These are phyloP conservation scores for Fusarium sarcochroum DNA, from an alignment of 2,329 filamentous ascomycete species.

Conservation along the genomic window DNA sequence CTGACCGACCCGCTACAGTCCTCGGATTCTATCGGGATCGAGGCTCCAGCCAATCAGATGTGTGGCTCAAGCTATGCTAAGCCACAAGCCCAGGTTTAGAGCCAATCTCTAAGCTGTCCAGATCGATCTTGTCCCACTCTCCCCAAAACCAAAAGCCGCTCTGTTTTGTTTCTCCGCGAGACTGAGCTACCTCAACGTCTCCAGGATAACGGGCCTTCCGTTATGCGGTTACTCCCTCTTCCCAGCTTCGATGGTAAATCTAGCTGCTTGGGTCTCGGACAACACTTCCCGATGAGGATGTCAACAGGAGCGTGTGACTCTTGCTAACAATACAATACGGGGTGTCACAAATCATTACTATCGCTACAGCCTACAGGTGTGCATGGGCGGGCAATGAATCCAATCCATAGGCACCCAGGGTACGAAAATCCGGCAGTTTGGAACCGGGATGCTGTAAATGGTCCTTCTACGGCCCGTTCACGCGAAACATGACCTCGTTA, in stretches of 20 bases:
- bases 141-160: constrained; percentile 16
- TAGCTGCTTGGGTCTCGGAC: constrained; percentile 12
- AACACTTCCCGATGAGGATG: constrained; percentile 13
- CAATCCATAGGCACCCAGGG: constrained; percentile 13
- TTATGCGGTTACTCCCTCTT: constrained; percentile 6
- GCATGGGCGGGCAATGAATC: constrained; percentile 15
- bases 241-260: constrained; percentile 7
- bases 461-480: constrained; percentile 5
- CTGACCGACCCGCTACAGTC: constrained; percentile 43
- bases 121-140: constrained; percentile 39
- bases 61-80: constrained; percentile 34
- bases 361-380: not conserved
- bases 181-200: constrained; percentile 10
- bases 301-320: constrained; percentile 1
- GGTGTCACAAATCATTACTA: not conserved
- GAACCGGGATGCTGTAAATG: constrained; percentile 10
- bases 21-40: constrained; percentile 35
- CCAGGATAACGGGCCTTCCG: constrained; percentile 29
- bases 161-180: constrained; percentile 23
- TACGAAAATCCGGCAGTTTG: constrained; percentile 14
- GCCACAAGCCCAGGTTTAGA: constrained; percentile 31
- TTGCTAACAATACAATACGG: constrained; percentile 2
- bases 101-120: constrained; percentile 28
- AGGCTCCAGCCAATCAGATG: constrained; percentile 34
- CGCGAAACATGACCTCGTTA: not conserved